phyloP scores from a whole-genome alignment of 2,329 filamentous ascomycete genomes.

The Cercospora sojina region DNA sequence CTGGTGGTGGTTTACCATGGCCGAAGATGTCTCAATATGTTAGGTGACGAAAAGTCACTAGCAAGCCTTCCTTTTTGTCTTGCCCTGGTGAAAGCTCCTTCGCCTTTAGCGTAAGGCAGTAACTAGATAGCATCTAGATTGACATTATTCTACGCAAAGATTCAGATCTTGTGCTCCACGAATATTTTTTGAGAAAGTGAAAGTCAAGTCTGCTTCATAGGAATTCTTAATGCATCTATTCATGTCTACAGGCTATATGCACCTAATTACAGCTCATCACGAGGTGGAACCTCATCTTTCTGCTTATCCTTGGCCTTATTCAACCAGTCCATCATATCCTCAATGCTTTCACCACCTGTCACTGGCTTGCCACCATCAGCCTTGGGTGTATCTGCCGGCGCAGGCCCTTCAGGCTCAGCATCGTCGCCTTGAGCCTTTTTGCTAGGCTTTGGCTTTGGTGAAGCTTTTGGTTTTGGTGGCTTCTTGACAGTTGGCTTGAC shows the following conservation, averaged over 20 bases:
- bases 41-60: slow-evolving; percentile 12
- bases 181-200: no score
- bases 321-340: slow-evolving; percentile 28
- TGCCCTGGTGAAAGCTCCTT: not conserved
- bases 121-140: no score
- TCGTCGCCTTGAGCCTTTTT: slow-evolving; percentile 23
- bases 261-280: slow-evolving; percentile 25
- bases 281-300: slow-evolving; percentile 13
- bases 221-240: slow-evolving; percentile 10
- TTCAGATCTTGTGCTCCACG: no score
- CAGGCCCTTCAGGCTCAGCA: slow-evolving; percentile 17
- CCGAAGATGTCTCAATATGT: not conserved
- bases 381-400: slow-evolving; percentile 11
- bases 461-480: slow-evolving; percentile 22
- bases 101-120: no score
- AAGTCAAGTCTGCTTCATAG: not conserved
- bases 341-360: slow-evolving; percentile 25
- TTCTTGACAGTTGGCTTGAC: slow-evolving; percentile 18
- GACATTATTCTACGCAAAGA: no score
- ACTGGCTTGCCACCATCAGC: slow-evolving; percentile 17
- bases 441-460: slow-evolving; percentile 26
- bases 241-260: slow-evolving; percentile 20
- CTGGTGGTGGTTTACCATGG: slow-evolving; percentile 2
- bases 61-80: not conserved
- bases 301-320: slow-evolving; percentile 20